Base-by-base conservation (phyloP, 768 basidiomycete genomes). In the Xerocomellus amylosporus region DNA sequence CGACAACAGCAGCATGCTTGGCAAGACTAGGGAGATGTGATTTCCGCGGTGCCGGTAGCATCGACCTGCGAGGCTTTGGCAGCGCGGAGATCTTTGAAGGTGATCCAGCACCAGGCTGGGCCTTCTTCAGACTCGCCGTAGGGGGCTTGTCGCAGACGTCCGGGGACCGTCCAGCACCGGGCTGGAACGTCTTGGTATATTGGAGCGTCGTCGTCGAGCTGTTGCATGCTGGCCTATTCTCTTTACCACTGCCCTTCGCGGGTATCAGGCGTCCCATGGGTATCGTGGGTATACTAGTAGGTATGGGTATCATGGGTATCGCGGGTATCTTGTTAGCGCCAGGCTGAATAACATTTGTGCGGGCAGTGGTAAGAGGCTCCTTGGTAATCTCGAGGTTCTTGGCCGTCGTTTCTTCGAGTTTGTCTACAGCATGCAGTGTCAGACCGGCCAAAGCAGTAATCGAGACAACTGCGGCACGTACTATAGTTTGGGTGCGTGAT, bases 231-330 rank as follows among this genome's bases (percentile, higher is more conserved):
- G 51, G 2, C 20, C 30, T 41, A 38, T 65, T 65, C 46, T 66
- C 66, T 37, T 68, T 59, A 22, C 45, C 45, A 45, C 41, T 50
- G 28, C 46, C 30, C 12, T 40, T 59, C 33, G 46, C n/a, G 17
- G 37, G 24, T 39, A 41, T 55, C n/a, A 9, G 3, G 49, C 50
- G 51, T 26, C 19, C 51, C 56, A 49, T 46, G 30, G 51, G 45
- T 37, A 53, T 46, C 39, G 19, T 33, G 17, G 49, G 45, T 24
- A 24, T 24, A 24, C 24, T 24, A 24, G 24, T 24, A 24, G 24
- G 24, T 37, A 42, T 31, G 10, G 26, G 48, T 31, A 15, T 24
- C 24, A 24, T 50, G 13, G 55, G 49, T 49, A 61, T 49, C 51
- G 43, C 34, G 39, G 52, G 49, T 49, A 47, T 36, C 50, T 46